Conservation (phyloP, 108 stramenopile species). For the Nitzschia sp. region DNA sequence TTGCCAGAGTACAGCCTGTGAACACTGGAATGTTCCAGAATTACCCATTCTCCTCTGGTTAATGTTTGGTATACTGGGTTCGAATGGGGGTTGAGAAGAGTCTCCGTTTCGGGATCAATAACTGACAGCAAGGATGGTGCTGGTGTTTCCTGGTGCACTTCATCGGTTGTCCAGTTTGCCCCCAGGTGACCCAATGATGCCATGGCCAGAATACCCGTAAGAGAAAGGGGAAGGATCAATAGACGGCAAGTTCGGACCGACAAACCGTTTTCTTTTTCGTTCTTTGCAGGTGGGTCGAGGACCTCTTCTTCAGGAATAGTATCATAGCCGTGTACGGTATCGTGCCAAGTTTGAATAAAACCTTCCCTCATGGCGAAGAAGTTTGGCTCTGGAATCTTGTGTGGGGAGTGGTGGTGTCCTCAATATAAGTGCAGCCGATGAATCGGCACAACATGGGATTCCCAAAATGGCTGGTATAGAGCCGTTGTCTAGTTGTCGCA, state of each 20-base stretch:
- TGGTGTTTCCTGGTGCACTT: slow-evolving; percentile 10
- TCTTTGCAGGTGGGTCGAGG: no score
- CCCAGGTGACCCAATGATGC: background rate
- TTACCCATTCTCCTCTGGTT: background rate
- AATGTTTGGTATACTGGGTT: slow-evolving; percentile 43
- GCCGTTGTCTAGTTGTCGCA: no score
- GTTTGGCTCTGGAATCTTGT: no score
- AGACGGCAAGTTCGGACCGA: background rate
- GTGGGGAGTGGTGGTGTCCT: no score
- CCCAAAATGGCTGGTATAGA: no score
- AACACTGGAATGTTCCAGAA: background rate
- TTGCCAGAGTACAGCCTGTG: background rate
- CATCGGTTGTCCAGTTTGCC: background rate
- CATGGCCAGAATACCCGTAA: background rate
- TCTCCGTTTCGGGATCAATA: slow-evolving; percentile 18
- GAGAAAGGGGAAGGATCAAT: background rate
- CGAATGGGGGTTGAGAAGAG: slow-evolving; percentile 34
- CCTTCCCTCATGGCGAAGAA: no score
- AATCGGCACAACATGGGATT: no score
- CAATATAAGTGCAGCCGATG: no score
- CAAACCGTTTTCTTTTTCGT: no score
- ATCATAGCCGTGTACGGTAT: slow-evolving; percentile 7
- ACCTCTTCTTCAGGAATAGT: slow-evolving; percentile 7
- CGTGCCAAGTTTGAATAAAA: background rate
- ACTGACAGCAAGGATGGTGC: slow-evolving; percentile 37